These are phyloP conservation scores for Croton laevigatus DNA, from an alignment of 441 rosid species.

Conservation along the genomic window DNA sequence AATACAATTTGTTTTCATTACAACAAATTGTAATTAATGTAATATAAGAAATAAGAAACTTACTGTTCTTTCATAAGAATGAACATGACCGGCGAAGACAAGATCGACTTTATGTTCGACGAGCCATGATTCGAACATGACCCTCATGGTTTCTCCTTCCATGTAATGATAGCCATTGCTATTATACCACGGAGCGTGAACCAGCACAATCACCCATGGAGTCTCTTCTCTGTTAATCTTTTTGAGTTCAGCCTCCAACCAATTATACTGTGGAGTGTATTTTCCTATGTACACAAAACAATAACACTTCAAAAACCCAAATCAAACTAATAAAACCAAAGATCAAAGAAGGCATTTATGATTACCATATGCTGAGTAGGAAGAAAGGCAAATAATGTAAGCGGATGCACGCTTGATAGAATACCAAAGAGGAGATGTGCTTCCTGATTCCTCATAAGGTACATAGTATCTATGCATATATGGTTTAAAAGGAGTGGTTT, in stretches of 20 bases:
- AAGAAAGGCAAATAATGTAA: constrained; percentile 57
- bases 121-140: constrained; percentile 60
- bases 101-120: constrained; percentile 64
- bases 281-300: constrained; percentile 32
- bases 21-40: too few species aligned
- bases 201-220: constrained; percentile 64
- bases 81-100: constrained; percentile 73
- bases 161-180: constrained; percentile 60
- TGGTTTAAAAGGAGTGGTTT: constrained; percentile 50
- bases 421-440: constrained; percentile 65
- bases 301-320: too few species aligned
- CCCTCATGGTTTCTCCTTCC: constrained; percentile 84
- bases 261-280: constrained; percentile 56
- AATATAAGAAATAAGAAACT: constrained; percentile 10
- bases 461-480: constrained; percentile 38
- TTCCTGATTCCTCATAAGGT: constrained; percentile 47
- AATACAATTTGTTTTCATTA: too few species aligned
- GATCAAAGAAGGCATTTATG: neutral
- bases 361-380: constrained; percentile 63
- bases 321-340: too few species aligned
- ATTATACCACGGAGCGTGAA: constrained; percentile 59
- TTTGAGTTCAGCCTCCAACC: constrained; percentile 57
- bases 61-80: constrained; percentile 68
- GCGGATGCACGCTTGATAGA: constrained; percentile 60
- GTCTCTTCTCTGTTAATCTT: constrained; percentile 65